These are phyloP conservation scores for Trametes gibbosa DNA, from an alignment of 768 basidiomycete genomes.

Conservation along the genomic window DNA sequence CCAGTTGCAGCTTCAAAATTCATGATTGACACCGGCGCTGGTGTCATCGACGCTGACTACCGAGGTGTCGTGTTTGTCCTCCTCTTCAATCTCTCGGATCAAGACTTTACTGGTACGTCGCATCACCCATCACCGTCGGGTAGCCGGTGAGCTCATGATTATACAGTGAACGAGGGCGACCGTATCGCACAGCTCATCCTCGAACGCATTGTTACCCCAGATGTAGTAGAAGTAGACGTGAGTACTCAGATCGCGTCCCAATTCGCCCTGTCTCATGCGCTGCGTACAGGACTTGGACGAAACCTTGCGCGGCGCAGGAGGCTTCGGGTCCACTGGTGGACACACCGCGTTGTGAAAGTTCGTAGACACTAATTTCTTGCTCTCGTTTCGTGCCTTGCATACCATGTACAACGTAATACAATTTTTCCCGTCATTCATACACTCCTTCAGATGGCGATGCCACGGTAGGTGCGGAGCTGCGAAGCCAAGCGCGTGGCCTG, in stretches of 20 bases:
- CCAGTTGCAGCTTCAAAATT: conserved; percentile 79
- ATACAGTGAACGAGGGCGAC: conserved; percentile 84
- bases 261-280: not conserved
- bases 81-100: conserved; percentile 88
- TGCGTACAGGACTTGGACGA: conserved; percentile 70
- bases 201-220: conserved; percentile 86
- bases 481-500: conserved; percentile 37
- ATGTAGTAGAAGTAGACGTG: conserved; percentile 82
- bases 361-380: too few relatives aligned
- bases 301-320: conserved; percentile 79
- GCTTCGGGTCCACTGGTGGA: conserved; percentile 96
- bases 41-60: conserved; percentile 96
- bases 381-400: not conserved
- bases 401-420: not conserved
- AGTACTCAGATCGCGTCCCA: conserved; percentile 27
- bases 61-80: conserved; percentile 88
- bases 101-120: conserved; percentile 76
- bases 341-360: conserved; percentile 46
- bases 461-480: conserved; percentile 46
- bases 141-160: too few relatives aligned
- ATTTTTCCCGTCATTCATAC: not conserved
- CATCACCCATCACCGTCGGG: too few relatives aligned
- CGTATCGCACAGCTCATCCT: conserved; percentile 95
- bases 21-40: conserved; percentile 97
- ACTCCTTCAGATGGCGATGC: conserved; percentile 24